phyloP scores from a whole-genome alignment of 2,329 filamentous ascomycete species.

The Cadophora luteo-olivacea region DNA sequence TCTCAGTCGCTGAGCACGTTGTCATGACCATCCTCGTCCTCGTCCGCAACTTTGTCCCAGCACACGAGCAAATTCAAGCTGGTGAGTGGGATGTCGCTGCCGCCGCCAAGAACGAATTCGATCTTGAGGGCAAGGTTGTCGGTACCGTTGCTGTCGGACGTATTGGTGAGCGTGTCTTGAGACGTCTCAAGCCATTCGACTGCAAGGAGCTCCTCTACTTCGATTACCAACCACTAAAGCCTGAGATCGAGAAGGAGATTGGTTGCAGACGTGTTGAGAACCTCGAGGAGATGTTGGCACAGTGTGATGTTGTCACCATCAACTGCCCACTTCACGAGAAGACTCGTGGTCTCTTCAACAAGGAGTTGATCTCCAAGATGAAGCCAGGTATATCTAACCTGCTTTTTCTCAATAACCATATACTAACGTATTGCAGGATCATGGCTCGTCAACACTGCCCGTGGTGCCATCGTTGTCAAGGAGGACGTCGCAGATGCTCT shows the following conservation, averaged over 20 bases:
- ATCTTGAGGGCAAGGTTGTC: constrained; percentile 96
- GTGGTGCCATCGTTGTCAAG: constrained; percentile 98
- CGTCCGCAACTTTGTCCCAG: constrained; percentile 97
- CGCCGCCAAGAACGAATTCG: constrained; percentile 97
- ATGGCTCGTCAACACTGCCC: constrained; percentile 98
- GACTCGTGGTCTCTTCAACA: constrained; percentile 96
- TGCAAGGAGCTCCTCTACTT: constrained; percentile 99
- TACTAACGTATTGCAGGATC: constrained; percentile 65
- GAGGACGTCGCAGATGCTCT: constrained; percentile 96
- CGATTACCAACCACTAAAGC: constrained; percentile 92
- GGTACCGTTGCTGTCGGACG: constrained; percentile 97
- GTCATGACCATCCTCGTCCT: constrained; percentile 98
- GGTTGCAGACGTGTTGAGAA: constrained; percentile 86
- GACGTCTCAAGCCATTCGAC: constrained; percentile 95
- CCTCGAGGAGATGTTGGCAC: constrained; percentile 91
- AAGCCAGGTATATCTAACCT: constrained; percentile 70
- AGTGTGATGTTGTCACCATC: constrained; percentile 98
- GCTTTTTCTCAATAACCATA: not conserved
- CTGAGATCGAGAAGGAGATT: constrained; percentile 93
- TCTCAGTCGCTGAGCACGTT: constrained; percentile 98
- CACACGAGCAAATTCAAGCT: constrained; percentile 87
- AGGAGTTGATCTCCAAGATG: constrained; percentile 98
- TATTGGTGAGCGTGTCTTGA: constrained; percentile 97
- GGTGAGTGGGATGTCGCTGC: constrained; percentile 97
- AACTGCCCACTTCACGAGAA: constrained; percentile 99